Evolutionary conservation across 139 green algal genomes (phyloP), one percentile per base, ranked within the genome.

Genomic region (Limnomonas spitsbergensis): DNA sequence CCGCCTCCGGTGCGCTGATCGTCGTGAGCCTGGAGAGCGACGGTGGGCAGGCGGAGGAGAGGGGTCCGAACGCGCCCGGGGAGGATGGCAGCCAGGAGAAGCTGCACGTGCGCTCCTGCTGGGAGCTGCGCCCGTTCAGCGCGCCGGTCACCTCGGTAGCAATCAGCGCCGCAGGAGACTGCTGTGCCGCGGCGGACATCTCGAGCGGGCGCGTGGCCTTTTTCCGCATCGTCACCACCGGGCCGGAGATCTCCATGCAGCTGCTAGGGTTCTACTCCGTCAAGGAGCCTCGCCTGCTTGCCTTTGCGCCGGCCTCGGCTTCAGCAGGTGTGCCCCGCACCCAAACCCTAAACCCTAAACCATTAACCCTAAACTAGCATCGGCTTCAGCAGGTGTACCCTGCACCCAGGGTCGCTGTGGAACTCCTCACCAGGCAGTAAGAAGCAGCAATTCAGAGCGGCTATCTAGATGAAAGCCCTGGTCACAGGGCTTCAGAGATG

Each of bases 231-330:
- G 52, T 80, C 37, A 66, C 38, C 6, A 37, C 73, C 9, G 73
- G 73, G 1, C 39, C 66, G 1, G 76, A 81, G 4, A 52, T 75
- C 32, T 47, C 38, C 20, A 37, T 85, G 70, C 81, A 77, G 0
- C 54, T 82, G 26, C 40, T 85, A 54, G 81, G 81, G 20, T 85
- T 85, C 81, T 85, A 85, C 61, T 34, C 56, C 1, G 53, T 85
- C 27, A 9, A 52, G 2, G 69, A 79, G 40, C 81, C 81, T 1
- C 40, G 40, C 24, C 54, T 77, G 56, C 81, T 85, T 27, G 80
- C 80, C 20, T 84, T 77, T 67, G 75, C 73, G 40, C 80, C 80
- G 53, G 66, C 80, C 26, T 34, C 27, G 6, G 61, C 61, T 7
- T 7, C 61, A 36, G 38, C 38, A 66, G 6, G 38, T 56, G 70